Evolutionary conservation across 257 asterid genomes (phyloP).

Genomic region (Thymus quinquecostatus): DNA sequence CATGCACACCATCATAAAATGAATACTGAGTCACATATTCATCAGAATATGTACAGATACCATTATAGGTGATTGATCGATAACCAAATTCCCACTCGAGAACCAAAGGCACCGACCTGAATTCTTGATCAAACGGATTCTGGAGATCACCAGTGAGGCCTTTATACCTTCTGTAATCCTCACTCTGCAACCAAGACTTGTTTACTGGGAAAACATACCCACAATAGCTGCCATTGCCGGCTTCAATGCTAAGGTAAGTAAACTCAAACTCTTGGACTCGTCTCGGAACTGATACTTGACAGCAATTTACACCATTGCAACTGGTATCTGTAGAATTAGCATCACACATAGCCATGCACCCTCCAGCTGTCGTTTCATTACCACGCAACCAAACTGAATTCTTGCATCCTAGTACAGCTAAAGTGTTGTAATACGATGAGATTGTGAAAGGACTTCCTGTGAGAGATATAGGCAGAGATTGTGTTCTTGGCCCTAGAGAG

Average conservation of each 20-base stretch:
- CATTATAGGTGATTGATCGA: not conserved
- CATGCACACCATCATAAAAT: not conserved
- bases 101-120: constrained; percentile 27
- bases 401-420: constrained; percentile 40
- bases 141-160: constrained; percentile 17
- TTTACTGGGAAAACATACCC: constrained; percentile 43
- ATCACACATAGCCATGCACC: constrained; percentile 37
- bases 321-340: constrained; percentile 4
- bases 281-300: constrained; percentile 26
- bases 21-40: not conserved
- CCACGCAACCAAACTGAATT: constrained; percentile 30
- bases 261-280: constrained; percentile 15
- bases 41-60: not conserved
- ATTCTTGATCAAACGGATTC: constrained; percentile 35
- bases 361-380: constrained; percentile 11
- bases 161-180: constrained; percentile 17
- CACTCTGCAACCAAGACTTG: constrained; percentile 25
- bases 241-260: constrained; percentile 20
- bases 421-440: constrained; percentile 23
- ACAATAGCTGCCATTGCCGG: constrained; percentile 21
- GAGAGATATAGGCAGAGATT: constrained; percentile 10
- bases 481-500: constrained; percentile 7
- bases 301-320: constrained; percentile 42
- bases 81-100: constrained; percentile 40
- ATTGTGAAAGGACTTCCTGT: constrained; percentile 35